phyloP scores from a whole-genome alignment of 75 land plant species.

The Picea sitchensis region DNA sequence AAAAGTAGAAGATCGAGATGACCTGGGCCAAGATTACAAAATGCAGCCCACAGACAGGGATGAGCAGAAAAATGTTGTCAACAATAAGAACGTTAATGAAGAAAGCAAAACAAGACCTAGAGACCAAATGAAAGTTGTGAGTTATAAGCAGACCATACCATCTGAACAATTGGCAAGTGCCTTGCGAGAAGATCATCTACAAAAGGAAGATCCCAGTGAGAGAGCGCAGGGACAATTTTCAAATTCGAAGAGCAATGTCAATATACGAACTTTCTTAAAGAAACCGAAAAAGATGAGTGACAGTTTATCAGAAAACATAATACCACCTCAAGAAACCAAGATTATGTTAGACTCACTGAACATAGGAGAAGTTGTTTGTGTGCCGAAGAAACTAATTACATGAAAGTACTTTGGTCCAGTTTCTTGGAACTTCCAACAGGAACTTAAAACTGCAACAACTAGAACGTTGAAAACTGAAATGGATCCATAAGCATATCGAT shows the following conservation, averaged over 20 bases:
- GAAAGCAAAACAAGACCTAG: neutral
- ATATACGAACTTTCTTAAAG: neutral
- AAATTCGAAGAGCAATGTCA: neutral
- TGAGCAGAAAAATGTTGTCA: neutral
- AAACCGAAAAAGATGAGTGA: neutral
- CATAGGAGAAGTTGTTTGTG: neutral
- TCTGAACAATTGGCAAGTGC: too few relatives aligned
- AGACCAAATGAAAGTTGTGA: neutral
- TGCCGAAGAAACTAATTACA: too few relatives aligned
- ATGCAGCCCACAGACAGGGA: too few relatives aligned
- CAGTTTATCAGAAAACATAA: neutral
- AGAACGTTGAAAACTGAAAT: constrained; percentile 12
- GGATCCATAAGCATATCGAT: neutral
- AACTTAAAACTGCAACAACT: too few relatives aligned
- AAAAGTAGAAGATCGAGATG: too few relatives aligned
- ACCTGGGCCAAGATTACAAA: too few relatives aligned
- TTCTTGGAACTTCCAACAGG: too few relatives aligned
- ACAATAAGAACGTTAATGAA: neutral
- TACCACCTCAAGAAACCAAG: too few relatives aligned
- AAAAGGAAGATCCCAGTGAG: neutral
- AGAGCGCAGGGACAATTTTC: neutral
- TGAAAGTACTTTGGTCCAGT: too few relatives aligned
- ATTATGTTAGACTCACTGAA: neutral
- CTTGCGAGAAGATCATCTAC: neutral
- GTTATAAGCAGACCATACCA: too few relatives aligned